Base-by-base conservation (phyloP, 208 protist species). In the Crithidia fasciculata region DNA sequence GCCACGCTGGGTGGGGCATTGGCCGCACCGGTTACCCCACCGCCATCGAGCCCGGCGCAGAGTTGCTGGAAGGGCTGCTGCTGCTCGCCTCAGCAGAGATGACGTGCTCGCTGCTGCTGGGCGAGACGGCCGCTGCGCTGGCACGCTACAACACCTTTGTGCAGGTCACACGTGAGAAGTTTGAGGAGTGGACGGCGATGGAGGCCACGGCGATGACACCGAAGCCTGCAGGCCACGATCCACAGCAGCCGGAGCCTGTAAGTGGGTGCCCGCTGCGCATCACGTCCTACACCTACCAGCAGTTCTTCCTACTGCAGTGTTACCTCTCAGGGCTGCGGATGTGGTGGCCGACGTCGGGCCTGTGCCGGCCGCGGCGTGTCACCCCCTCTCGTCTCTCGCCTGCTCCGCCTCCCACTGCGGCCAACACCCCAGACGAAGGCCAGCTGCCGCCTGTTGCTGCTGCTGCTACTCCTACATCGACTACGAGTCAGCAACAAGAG, bases 151-250 rank as follows among this genome's bases (percentile, higher is more conserved):
- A 79, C 45, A 72, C 81, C 9, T 84, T 95, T 50, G 63, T 92
- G 44, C 78, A 93, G 59, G 77, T 95, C 41, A 78, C 80, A 6
- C 74, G 74, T 12, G 91, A 95, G 64, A 95, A 95, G 73, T 91
- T 93, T 57, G 71, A 74, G n/a, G 88, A 92, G 70, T 68, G 53
- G 64, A 36, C 44, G 59, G 39, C 72, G 15, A 47, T 28, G 28
- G 69, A 68, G 43, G 50, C 50, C 40, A 66, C 50, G 50, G 68
- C 55, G 41, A 47, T 19, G 58, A 8, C 54, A 19, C 37, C 56
- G 6, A n/a, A 7, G 43, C 9, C 62, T 8, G 10, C 36, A 5
- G 10, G 45, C 47, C 28, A 54, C 16, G 49, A 18, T 8, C 41
- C 19, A 55, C 39, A 39, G 13, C 53, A 12, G 49, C 19, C 37